Conservation (phyloP, 2,329 filamentous ascomycete genomes). For the Sordariomycetes sp. region DNA sequence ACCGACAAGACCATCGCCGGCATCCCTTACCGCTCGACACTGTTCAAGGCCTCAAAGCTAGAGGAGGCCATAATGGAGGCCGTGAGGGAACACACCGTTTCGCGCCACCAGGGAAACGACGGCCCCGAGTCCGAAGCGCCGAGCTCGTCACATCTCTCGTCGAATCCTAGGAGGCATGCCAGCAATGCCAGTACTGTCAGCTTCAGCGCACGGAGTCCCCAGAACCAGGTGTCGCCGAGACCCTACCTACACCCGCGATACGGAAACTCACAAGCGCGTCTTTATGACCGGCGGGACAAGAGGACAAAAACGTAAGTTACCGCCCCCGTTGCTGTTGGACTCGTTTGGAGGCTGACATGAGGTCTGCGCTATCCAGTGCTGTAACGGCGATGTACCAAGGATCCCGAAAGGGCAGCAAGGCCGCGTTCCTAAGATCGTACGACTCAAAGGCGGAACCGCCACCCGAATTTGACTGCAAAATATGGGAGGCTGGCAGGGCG, state of each 20-base stretch:
- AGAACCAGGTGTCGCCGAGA: slow-evolving; percentile 39
- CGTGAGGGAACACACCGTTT: slow-evolving; percentile 74
- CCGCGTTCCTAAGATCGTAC: slow-evolving; percentile 80
- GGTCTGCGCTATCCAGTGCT: slow-evolving; percentile 34
- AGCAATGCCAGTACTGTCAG: slow-evolving; percentile 79
- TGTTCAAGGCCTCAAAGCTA: slow-evolving; percentile 94
- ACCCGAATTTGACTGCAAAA: slow-evolving; percentile 85
- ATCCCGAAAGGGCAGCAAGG: slow-evolving; percentile 54
- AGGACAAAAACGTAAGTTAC: slow-evolving; percentile 76
- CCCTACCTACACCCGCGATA: slow-evolving; percentile 46
- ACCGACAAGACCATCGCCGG: slow-evolving; percentile 97
- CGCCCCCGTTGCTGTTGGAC: not conserved
- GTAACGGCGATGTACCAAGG: slow-evolving; percentile 88
- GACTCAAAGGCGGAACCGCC: slow-evolving; percentile 87
- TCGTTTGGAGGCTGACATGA: not conserved
- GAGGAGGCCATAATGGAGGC: slow-evolving; percentile 89
- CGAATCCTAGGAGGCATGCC: slow-evolving; percentile 46
- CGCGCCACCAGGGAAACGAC: slow-evolving; percentile 77
- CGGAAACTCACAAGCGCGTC: slow-evolving; percentile 72
- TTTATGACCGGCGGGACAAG: slow-evolving; percentile 82
- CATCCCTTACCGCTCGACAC: slow-evolving; percentile 84
- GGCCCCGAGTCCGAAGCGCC: slow-evolving; percentile 27
- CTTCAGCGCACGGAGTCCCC: slow-evolving; percentile 58
- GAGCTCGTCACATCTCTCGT: slow-evolving; percentile 28
- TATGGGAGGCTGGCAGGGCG: slow-evolving; percentile 96